Conservation (phyloP, 768 basidiomycete species). For the Scleroderma bovista region DNA sequence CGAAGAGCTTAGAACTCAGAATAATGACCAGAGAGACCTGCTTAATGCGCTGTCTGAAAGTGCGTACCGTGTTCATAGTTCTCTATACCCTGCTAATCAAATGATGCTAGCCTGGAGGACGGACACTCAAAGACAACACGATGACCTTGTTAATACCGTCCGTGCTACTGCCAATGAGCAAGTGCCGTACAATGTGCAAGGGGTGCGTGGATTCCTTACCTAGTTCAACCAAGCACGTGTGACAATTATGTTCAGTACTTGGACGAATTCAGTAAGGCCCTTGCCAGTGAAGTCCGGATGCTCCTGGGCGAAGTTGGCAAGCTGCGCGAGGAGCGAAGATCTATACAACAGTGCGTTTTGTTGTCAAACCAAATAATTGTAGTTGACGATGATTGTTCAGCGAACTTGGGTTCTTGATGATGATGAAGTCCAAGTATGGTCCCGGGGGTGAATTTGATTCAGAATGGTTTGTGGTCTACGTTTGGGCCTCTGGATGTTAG, state of each 20-base stretch:
- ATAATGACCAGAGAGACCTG: constrained; percentile 52
- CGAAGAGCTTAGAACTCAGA: constrained; percentile 54
- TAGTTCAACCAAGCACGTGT: constrained; percentile 3
- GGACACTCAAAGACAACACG: constrained; percentile 59
- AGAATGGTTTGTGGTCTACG: constrained; percentile 51
- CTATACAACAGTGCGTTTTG: constrained; percentile 65
- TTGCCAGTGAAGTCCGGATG: constrained; percentile 80
- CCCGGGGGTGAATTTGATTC: constrained; percentile 84
- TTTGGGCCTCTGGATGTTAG: constrained; percentile 2
- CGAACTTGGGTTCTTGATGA: constrained; percentile 68
- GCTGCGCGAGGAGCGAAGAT: constrained; percentile 72
- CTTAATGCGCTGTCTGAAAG: constrained; percentile 52
- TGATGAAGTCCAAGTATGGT: constrained; percentile 69
- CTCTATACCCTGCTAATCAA: constrained; percentile 5
- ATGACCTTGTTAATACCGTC: constrained; percentile 63
- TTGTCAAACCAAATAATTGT: neutral
- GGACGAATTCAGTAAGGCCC: constrained; percentile 81
- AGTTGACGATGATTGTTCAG: constrained; percentile 31
- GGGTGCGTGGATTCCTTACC: constrained; percentile 39
- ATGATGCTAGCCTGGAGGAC: constrained; percentile 55
- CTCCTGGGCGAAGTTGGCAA: constrained; percentile 80
- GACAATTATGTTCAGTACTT: constrained; percentile 50
- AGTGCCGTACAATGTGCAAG: constrained; percentile 80
- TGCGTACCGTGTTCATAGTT: constrained; percentile 26
- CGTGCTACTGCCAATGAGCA: constrained; percentile 68